Percentiles rank a stretch among this genome's conserved stretches.
phyloP scores from a whole-genome alignment of 306 rosid species.

The Castanospermum australe region DNA sequence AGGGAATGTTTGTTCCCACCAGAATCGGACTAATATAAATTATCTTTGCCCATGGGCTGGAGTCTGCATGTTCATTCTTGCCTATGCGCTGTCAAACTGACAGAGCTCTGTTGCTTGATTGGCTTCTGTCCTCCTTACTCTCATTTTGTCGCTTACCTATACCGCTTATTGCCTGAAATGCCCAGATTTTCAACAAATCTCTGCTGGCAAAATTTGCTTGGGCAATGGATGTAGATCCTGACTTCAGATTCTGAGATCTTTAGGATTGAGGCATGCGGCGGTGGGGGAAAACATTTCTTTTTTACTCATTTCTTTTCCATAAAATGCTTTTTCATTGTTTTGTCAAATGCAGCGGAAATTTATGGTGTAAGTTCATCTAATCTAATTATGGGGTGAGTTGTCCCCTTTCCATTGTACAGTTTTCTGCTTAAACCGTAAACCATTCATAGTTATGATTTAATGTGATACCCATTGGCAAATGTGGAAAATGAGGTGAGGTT shows the following conservation, averaged over 20 bases:
- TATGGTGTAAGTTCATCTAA: conserved; percentile 48
- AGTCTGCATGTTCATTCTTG: not conserved
- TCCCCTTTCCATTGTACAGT: not conserved
- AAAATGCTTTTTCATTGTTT: conserved; percentile 23
- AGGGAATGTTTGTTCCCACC: not conserved
- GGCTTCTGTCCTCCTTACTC: not conserved
- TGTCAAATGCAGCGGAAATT: conserved; percentile 28
- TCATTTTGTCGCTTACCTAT: not conserved
- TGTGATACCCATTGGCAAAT: not conserved
- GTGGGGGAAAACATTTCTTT: not conserved
- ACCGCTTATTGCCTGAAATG: not conserved
- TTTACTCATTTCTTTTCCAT: conserved; percentile 27
- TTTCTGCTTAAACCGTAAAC: not conserved
- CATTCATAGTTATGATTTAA: not conserved
- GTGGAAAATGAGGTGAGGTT: not conserved
- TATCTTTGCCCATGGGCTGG: not conserved
- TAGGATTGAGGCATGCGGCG: not conserved
- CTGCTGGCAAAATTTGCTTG: conserved; percentile 65
- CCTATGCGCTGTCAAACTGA: not conserved
- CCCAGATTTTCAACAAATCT: conserved; percentile 67
- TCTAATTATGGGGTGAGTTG: conserved; percentile 52
- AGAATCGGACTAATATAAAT: not conserved
- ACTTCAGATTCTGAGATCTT: conserved; percentile 60
- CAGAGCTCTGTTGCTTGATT: not conserved
- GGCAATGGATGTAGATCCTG: conserved; percentile 72